Conservation (phyloP, 2,329 filamentous ascomycete genomes). For the Aspergillus sp. region DNA sequence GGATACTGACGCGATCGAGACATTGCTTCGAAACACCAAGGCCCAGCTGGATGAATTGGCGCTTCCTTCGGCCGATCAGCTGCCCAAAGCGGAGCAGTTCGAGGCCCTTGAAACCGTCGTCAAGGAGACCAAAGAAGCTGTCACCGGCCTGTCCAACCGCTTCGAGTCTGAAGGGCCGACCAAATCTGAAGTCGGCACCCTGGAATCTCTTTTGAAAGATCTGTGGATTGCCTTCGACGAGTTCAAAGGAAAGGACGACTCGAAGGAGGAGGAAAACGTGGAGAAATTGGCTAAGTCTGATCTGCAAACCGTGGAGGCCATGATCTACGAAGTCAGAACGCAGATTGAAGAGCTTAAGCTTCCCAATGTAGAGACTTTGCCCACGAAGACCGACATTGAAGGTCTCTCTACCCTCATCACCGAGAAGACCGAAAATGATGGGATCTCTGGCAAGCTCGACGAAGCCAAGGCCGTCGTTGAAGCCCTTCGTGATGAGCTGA, state of each 20-base stretch:
- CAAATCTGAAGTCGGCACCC: slow-evolving; percentile 67
- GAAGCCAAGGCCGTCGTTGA: slow-evolving; percentile 71
- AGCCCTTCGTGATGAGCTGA: slow-evolving; percentile 68
- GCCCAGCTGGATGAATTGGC: slow-evolving; percentile 73
- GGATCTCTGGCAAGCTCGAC: slow-evolving; percentile 66
- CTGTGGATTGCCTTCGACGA: slow-evolving; percentile 70
- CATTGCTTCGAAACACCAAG: slow-evolving; percentile 81
- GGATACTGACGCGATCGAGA: slow-evolving; percentile 85
- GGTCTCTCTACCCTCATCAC: slow-evolving; percentile 62
- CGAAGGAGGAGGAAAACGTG: slow-evolving; percentile 37
- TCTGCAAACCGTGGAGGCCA: slow-evolving; percentile 68
- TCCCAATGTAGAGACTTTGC: slow-evolving; percentile 61
- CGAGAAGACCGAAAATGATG: slow-evolving; percentile 72
- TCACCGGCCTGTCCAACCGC: slow-evolving; percentile 58
- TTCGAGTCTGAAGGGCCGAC: slow-evolving; percentile 61
- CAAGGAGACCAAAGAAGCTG: slow-evolving; percentile 64
- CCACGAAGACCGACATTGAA: slow-evolving; percentile 67
- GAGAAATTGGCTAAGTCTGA: slow-evolving; percentile 72
- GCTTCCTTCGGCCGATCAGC: slow-evolving; percentile 55
- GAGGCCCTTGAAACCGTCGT: slow-evolving; percentile 59
- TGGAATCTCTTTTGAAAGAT: slow-evolving; percentile 73
- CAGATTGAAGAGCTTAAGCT: slow-evolving; percentile 65
- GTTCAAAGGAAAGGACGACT: slow-evolving; percentile 41
- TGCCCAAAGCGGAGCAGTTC: slow-evolving; percentile 56
- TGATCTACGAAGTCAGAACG: slow-evolving; percentile 77